Evolutionary conservation across 2,329 filamentous ascomycete genomes (phyloP).

Genomic region (Monosporascus sp.): DNA sequence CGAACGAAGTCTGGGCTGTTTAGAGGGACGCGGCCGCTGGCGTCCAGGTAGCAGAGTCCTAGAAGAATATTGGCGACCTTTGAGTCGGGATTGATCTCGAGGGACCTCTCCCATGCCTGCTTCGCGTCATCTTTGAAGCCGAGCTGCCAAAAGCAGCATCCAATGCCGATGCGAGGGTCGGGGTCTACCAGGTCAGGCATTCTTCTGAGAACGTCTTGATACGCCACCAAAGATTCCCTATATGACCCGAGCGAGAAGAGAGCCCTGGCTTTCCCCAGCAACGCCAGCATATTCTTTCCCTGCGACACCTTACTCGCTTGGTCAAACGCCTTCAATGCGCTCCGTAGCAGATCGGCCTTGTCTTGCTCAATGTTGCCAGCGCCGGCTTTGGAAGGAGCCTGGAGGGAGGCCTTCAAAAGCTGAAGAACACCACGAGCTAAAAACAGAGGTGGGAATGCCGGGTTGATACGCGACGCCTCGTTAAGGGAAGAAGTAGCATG

Average conservation of each 20-base stretch:
- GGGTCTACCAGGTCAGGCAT: slow-evolving; percentile 87
- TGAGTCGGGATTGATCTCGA: slow-evolving; percentile 76
- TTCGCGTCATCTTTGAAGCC: slow-evolving; percentile 92
- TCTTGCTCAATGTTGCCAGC: slow-evolving; percentile 65
- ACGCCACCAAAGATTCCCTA: slow-evolving; percentile 73
- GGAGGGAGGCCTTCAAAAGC: slow-evolving; percentile 80
- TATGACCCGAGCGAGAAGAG: slow-evolving; percentile 84
- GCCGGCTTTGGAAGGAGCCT: slow-evolving; percentile 65
- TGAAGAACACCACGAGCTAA: slow-evolving; percentile 86
- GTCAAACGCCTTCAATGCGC: slow-evolving; percentile 89
- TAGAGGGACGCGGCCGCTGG: slow-evolving; percentile 75
- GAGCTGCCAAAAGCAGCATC: slow-evolving; percentile 95
- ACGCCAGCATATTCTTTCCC: slow-evolving; percentile 84
- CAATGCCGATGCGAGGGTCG: slow-evolving; percentile 92
- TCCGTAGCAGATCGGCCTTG: slow-evolving; percentile 71
- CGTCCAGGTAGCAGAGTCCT: slow-evolving; percentile 82
- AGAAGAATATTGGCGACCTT: slow-evolving; percentile 89
- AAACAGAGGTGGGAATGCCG: slow-evolving; percentile 84
- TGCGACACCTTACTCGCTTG: slow-evolving; percentile 82
- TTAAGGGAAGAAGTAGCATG: slow-evolving; percentile 88
- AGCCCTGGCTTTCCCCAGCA: slow-evolving; percentile 83
- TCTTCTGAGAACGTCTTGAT: slow-evolving; percentile 81
- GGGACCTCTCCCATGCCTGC: slow-evolving; percentile 78
- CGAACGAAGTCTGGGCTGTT: slow-evolving; percentile 79
- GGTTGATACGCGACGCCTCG: slow-evolving; percentile 91